Evolutionary conservation across 2,329 filamentous ascomycete species (phyloP).

Genomic region (Ceratocystis cubensis): DNA sequence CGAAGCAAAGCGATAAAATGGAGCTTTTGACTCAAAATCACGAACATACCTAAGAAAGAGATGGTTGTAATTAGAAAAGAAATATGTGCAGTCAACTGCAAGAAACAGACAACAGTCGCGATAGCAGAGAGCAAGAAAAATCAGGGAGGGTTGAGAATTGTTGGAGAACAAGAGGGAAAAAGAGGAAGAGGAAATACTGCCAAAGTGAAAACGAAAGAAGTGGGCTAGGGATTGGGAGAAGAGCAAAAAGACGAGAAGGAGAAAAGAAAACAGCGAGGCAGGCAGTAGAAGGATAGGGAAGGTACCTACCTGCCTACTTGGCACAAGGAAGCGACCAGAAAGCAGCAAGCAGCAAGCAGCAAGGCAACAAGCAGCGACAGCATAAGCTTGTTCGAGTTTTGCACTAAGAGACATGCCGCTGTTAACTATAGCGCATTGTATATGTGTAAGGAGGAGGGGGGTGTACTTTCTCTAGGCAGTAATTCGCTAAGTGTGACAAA

Average conservation of each 20-base stretch:
- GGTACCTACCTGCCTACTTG: not conserved
- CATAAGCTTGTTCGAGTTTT: conserved; percentile 6
- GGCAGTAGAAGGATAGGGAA: conserved; percentile 3
- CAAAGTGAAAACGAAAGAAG: conserved; percentile 12
- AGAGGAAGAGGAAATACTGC: conserved; percentile 5
- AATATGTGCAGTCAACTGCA: conserved; percentile 21
- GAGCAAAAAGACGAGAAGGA: conserved; percentile 9
- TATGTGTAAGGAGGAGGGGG: not conserved
- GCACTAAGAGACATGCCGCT: not conserved
- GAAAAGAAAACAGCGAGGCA: conserved; percentile 10
- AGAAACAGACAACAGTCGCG: conserved; percentile 15
- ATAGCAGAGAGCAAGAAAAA: conserved; percentile 14
- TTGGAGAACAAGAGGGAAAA: conserved; percentile 10
- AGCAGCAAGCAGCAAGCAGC: not conserved
- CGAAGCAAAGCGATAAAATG: not conserved
- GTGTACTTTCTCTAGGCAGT: not conserved
- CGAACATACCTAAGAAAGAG: conserved; percentile 19
- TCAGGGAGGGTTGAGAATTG: conserved; percentile 1
- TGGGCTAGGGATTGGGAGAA: conserved; percentile 11
- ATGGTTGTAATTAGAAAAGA: conserved; percentile 19
- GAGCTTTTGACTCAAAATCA: not conserved
- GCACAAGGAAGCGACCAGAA: not conserved
- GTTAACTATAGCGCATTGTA: not conserved
- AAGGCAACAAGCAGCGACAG: not conserved
- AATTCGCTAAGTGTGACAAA: conserved; percentile 7